These are phyloP conservation scores for Sugiyamaella chiloensis DNA, from an alignment of 805 yeast species.

Conservation along the genomic window DNA sequence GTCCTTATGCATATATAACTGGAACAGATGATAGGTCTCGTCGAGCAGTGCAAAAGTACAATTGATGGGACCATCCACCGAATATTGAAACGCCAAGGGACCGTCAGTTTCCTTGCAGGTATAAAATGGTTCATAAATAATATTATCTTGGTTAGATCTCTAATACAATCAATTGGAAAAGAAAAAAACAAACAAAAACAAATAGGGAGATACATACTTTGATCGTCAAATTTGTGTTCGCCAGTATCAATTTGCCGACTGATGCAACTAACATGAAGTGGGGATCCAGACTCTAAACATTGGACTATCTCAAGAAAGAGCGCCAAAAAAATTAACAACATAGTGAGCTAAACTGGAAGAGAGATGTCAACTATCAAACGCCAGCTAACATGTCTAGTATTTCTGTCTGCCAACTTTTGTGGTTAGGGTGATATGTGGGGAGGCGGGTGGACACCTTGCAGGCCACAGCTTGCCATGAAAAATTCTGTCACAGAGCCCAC, in stretches of 20 bases:
- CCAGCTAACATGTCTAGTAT: not conserved
- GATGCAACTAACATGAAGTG: slow-evolving; percentile 55
- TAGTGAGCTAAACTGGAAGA: not conserved
- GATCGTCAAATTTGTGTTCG: slow-evolving; percentile 67
- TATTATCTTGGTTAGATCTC: slow-evolving; percentile 36
- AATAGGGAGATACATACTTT: slow-evolving; percentile 23
- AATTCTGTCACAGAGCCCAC: too few species aligned
- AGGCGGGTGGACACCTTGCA: too few species aligned
- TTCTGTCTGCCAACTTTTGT: not conserved
- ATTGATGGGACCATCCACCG: slow-evolving; percentile 45
- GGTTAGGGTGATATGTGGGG: slow-evolving; percentile 9
- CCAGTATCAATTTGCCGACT: slow-evolving; percentile 69
- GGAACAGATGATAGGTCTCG: slow-evolving; percentile 67
- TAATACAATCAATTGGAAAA: not conserved
- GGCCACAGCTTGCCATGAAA: too few species aligned
- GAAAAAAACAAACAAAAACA: too few species aligned
- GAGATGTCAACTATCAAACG: not conserved
- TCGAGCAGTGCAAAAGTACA: slow-evolving; percentile 65
- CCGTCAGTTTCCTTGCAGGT: slow-evolving; percentile 60
- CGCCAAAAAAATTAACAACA: not conserved
- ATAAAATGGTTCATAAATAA: slow-evolving; percentile 58
- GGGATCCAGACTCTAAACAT: not conserved
- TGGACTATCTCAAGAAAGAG: not conserved
- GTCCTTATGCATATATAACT: slow-evolving; percentile 73
- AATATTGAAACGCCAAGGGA: slow-evolving; percentile 56